Conservation (phyloP, 2,329 filamentous ascomycete genomes). For the Alternaria incomplexa region DNA sequence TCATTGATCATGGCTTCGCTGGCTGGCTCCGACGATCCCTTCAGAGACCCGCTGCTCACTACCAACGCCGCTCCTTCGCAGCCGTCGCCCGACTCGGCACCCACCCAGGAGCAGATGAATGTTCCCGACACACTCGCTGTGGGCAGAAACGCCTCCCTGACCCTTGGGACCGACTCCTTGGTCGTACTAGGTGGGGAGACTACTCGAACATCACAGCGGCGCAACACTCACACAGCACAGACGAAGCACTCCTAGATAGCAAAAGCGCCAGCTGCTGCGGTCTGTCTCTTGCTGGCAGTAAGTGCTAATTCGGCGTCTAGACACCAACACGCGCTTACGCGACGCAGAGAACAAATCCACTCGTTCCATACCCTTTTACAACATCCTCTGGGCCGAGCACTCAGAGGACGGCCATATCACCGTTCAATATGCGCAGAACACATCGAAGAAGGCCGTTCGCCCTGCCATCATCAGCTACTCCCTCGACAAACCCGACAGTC, state of each 20-base stretch:
- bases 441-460: slow-evolving; percentile 63
- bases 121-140: slow-evolving; percentile 57
- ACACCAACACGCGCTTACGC: slow-evolving; percentile 9
- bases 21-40: slow-evolving; percentile 6
- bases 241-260: slow-evolving; percentile 61
- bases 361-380: slow-evolving; percentile 75
- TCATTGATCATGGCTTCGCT: slow-evolving; percentile 29
- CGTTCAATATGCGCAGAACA: slow-evolving; percentile 73
- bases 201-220: not conserved
- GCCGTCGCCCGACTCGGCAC: slow-evolving; percentile 30
- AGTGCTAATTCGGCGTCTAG: slow-evolving; percentile 2
- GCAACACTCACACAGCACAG: slow-evolving; percentile 40
- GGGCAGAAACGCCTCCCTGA: slow-evolving; percentile 65
- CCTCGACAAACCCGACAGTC: slow-evolving; percentile 59
- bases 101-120: not conserved
- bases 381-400: slow-evolving; percentile 81
- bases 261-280: slow-evolving; percentile 63
- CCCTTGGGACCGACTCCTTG: slow-evolving; percentile 65
- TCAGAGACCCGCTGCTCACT: slow-evolving; percentile 8
- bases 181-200: slow-evolving; percentile 61
- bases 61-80: slow-evolving; percentile 37
- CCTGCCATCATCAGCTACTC: slow-evolving; percentile 67
- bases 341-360: slow-evolving; percentile 55
- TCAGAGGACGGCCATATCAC: slow-evolving; percentile 63
- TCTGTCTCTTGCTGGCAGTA: slow-evolving; percentile 57